Evolutionary conservation across 768 basidiomycete genomes (phyloP).

Genomic region (Pisolithus marmoratus): DNA sequence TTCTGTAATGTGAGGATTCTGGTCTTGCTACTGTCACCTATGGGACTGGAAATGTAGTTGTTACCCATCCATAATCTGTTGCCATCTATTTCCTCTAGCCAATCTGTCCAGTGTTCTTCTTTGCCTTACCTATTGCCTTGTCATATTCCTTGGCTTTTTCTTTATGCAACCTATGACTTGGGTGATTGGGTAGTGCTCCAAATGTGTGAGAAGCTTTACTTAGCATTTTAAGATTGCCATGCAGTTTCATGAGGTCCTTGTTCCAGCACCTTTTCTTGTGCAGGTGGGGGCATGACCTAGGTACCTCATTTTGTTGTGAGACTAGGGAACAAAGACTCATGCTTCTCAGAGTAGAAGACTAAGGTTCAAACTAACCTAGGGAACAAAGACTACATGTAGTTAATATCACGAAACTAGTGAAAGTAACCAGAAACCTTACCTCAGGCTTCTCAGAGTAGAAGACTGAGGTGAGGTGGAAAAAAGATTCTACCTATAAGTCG

Average conservation of each 20-base stretch:
- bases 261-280: conserved; percentile 31
- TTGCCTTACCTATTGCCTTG: conserved; percentile 10
- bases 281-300: conserved; percentile 10
- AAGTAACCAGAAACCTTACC: too few relatives aligned
- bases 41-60: conserved; percentile 12
- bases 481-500: too few relatives aligned
- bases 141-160: conserved; percentile 12
- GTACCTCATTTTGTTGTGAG: too few relatives aligned
- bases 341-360: too few relatives aligned
- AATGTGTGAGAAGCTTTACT: conserved; percentile 1
- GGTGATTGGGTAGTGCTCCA: conserved; percentile 15
- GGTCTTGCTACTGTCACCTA: background rate
- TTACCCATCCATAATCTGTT: conserved; percentile 20
- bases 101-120: conserved; percentile 18
- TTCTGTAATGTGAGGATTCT: background rate
- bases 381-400: too few relatives aligned
- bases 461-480: too few relatives aligned
- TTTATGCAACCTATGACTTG: conserved; percentile 12
- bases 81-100: conserved; percentile 14
- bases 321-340: too few relatives aligned
- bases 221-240: conserved; percentile 11
- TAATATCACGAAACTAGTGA: too few relatives aligned
- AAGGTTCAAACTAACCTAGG: too few relatives aligned
- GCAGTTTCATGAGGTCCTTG: conserved; percentile 18
- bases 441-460: too few relatives aligned